Conservation (phyloP, 768 basidiomycete species). For the Glaciozyma antarctica region DNA sequence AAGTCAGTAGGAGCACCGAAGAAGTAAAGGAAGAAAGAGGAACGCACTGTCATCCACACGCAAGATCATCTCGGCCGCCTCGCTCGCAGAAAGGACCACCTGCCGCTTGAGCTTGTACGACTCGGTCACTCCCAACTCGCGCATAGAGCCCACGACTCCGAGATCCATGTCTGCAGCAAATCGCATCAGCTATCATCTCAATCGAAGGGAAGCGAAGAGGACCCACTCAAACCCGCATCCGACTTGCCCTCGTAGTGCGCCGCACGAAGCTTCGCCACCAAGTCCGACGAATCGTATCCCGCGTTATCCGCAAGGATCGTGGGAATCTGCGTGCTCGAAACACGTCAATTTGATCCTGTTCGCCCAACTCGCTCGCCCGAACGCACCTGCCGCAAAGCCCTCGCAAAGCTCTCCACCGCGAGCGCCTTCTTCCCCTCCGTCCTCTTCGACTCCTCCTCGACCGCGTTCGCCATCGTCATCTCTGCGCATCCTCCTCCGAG, state of each 20-base stretch:
- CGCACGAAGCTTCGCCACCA: constrained; percentile 78
- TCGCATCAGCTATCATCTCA: background rate
- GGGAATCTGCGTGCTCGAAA: constrained; percentile 60
- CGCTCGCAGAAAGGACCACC: constrained; percentile 85
- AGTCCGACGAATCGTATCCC: constrained; percentile 92
- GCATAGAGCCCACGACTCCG: constrained; percentile 80
- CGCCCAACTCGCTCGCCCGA: too few relatives aligned
- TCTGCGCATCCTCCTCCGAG: constrained; percentile 96
- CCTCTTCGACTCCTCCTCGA: constrained; percentile 74
- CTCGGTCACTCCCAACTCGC: constrained; percentile 77
- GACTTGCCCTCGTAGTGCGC: constrained; percentile 82
- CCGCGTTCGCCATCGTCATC: constrained; percentile 93
- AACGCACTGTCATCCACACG: constrained; percentile 64
- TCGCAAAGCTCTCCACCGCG: constrained; percentile 81
- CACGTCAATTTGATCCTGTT: too few relatives aligned
- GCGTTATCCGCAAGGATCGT: constrained; percentile 96
- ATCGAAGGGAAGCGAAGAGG: background rate
- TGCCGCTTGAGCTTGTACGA: constrained; percentile 95
- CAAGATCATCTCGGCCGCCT: constrained; percentile 98
- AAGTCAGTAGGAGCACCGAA: too few relatives aligned
- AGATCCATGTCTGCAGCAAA: constrained; percentile 71
- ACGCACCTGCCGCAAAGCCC: constrained; percentile 61
- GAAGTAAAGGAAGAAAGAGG: background rate
- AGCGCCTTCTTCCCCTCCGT: constrained; percentile 92
- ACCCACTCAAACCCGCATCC: constrained; percentile 80